Evolutionary conservation across 352 stramenopile genomes (phyloP).

Genomic region (Phytopythium montanum): DNA sequence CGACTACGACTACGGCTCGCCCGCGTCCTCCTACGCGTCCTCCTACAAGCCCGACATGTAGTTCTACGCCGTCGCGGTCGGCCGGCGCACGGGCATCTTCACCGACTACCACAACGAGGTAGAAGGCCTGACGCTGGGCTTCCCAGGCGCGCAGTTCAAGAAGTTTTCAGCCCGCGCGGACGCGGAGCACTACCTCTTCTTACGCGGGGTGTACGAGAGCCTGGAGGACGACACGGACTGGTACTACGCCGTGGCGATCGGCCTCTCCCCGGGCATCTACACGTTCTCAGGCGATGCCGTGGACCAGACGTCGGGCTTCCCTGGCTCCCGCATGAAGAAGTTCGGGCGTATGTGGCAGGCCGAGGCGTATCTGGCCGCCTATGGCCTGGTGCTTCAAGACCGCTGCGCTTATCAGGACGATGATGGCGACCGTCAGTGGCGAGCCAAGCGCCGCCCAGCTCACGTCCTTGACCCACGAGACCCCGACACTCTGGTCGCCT

Average conservation of each 20-base stretch:
- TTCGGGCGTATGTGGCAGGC: slow-evolving; percentile 39
- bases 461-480: background rate
- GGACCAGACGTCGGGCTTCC: slow-evolving; percentile 38
- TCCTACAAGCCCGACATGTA: background rate
- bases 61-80: slow-evolving; percentile 5
- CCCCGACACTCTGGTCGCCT: background rate
- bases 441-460: slow-evolving; percentile 6
- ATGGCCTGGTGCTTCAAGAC: background rate
- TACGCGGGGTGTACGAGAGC: slow-evolving; percentile 3
- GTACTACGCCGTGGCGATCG: slow-evolving; percentile 55
- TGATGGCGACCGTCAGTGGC: slow-evolving; percentile 1
- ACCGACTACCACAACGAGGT: slow-evolving; percentile 1
- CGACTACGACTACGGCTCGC: background rate
- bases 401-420: slow-evolving; percentile 4
- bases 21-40: background rate
- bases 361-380: slow-evolving; percentile 19
- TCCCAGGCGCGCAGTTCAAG: slow-evolving; percentile 3
- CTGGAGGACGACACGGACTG: slow-evolving; percentile 8
- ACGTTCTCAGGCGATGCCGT: slow-evolving; percentile 31
- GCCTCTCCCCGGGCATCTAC: slow-evolving; percentile 43
- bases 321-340: slow-evolving; percentile 44
- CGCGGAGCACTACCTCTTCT: slow-evolving; percentile 1
- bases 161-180: slow-evolving; percentile 3
- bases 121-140: slow-evolving; percentile 1
- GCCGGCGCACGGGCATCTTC: slow-evolving; percentile 7